Evolutionary conservation across 208 protist genomes (phyloP).

Genomic region (Crithidia sp.): DNA sequence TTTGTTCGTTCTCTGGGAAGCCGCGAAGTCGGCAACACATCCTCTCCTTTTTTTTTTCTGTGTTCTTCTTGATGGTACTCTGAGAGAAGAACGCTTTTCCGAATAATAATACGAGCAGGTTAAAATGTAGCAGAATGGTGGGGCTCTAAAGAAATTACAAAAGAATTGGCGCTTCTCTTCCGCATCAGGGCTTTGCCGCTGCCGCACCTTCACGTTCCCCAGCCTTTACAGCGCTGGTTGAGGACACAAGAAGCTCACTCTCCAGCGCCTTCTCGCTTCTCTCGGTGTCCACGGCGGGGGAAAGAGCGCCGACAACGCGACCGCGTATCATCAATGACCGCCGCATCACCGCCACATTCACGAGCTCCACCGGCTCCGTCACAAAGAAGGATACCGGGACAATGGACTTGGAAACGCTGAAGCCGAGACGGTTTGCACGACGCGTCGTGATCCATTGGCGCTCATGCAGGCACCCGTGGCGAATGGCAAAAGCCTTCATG

Average conservation of each 20-base stretch:
- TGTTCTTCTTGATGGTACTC: too few relatives aligned
- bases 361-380: slow-evolving; percentile 20
- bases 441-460: slow-evolving; percentile 54
- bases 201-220: too few relatives aligned
- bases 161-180: too few relatives aligned
- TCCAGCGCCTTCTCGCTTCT: neutral
- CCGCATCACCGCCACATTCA: slow-evolving; percentile 53
- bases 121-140: too few relatives aligned
- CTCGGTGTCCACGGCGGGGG: neutral
- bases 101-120: too few relatives aligned
- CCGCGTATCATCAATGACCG: neutral
- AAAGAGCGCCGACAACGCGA: neutral
- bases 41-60: too few relatives aligned
- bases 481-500: slow-evolving; percentile 69
- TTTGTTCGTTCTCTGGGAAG: too few relatives aligned
- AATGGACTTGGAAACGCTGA: neutral
- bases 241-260: neutral
- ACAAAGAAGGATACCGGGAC: slow-evolving; percentile 27
- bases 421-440: slow-evolving; percentile 21
- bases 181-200: too few relatives aligned
- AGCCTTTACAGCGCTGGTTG: neutral
- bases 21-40: too few relatives aligned
- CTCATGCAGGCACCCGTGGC: slow-evolving; percentile 52
- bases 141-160: too few relatives aligned
- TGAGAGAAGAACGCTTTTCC: too few relatives aligned